Evolutionary conservation across 768 basidiomycete genomes (phyloP).

Genomic region (Agrocybe praecox): DNA sequence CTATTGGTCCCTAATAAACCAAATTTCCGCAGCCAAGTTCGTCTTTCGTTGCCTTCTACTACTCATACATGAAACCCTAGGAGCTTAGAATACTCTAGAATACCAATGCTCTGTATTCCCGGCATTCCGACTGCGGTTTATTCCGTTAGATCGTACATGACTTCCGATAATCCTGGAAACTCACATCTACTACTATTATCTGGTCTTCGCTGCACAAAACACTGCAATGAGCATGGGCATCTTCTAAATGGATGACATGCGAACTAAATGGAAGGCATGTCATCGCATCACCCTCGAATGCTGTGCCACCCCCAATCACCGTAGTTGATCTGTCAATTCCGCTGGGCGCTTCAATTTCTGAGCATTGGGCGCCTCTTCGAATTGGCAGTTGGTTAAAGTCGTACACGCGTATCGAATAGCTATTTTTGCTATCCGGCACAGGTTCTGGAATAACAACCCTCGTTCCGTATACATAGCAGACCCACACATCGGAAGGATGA

Average conservation of each 20-base stretch:
- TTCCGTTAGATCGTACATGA: slow-evolving; percentile 6
- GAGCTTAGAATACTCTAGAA: slow-evolving; percentile 21
- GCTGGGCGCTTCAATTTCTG: slow-evolving; percentile 3
- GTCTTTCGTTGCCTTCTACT: background rate
- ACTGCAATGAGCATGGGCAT: slow-evolving; percentile 21
- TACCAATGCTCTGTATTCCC: slow-evolving; percentile 30
- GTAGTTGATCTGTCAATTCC: slow-evolving; percentile 8
- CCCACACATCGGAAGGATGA: slow-evolving; percentile 49
- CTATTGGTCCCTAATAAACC: slow-evolving; percentile 16
- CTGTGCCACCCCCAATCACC: slow-evolving; percentile 24
- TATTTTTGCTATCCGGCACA: slow-evolving; percentile 9
- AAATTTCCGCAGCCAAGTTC: slow-evolving; percentile 2
- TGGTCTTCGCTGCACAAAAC: slow-evolving; percentile 62
- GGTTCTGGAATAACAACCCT: slow-evolving; percentile 36
- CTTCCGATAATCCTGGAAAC: slow-evolving; percentile 17
- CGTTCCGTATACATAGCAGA: slow-evolving; percentile 58
- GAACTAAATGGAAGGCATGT: slow-evolving; percentile 52
- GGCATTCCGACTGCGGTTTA: slow-evolving; percentile 12
- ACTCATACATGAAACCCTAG: background rate
- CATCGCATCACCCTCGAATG: slow-evolving; percentile 42
- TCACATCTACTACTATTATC: slow-evolving; percentile 53
- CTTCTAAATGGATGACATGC: slow-evolving; percentile 26
- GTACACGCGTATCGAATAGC: slow-evolving; percentile 38
- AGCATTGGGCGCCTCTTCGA: slow-evolving; percentile 22
- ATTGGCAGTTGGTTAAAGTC: slow-evolving; percentile 54